A percentile compares a stretch with the other conserved stretches of the same genome.
phyloP scores from a whole-genome alignment of 257 asterid genomes.

The Jaltomata sinuosa region DNA sequence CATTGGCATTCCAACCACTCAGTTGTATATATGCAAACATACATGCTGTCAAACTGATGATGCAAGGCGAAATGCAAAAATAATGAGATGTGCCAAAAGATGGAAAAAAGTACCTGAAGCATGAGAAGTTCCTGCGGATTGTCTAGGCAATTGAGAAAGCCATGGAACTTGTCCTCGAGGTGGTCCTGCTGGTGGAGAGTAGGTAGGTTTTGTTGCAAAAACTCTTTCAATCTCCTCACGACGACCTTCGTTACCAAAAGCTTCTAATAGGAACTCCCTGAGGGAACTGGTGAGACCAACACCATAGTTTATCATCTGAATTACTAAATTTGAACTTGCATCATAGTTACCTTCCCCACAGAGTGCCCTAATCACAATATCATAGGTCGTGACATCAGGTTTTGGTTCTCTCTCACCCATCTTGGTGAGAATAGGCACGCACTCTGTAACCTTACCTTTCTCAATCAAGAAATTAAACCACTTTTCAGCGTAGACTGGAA shows the following conservation, averaged over 20 bases:
- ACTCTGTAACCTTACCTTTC: conserved; percentile 53
- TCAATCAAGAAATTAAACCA: conserved; percentile 70
- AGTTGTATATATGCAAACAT: neutral
- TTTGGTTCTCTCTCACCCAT: conserved; percentile 76
- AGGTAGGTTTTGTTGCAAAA: conserved; percentile 22
- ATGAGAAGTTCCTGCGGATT: conserved; percentile 4
- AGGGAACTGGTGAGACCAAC: conserved; percentile 48
- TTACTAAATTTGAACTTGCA: conserved; percentile 27
- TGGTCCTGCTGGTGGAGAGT: conserved; percentile 20
- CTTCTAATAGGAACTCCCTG: conserved; percentile 42
- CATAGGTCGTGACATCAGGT: conserved; percentile 73
- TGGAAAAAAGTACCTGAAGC: neutral
- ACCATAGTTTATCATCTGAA: conserved; percentile 49
- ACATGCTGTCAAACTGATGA: neutral
- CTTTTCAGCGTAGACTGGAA: conserved; percentile 61
- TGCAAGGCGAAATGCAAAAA: neutral
- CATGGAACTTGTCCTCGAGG: conserved; percentile 3
- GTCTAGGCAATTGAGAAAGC: conserved; percentile 22
- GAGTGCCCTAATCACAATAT: conserved; percentile 59
- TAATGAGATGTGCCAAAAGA: neutral
- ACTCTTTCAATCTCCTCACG: conserved; percentile 43
- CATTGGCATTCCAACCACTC: neutral
- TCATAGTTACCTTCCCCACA: conserved; percentile 39
- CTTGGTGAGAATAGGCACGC: conserved; percentile 52
- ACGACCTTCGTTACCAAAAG: conserved; percentile 49